Evolutionary conservation across 2,329 filamentous ascomycete genomes (phyloP), one percentile per base, ranked within the genome.

Genomic region (Nemania sp.): DNA sequence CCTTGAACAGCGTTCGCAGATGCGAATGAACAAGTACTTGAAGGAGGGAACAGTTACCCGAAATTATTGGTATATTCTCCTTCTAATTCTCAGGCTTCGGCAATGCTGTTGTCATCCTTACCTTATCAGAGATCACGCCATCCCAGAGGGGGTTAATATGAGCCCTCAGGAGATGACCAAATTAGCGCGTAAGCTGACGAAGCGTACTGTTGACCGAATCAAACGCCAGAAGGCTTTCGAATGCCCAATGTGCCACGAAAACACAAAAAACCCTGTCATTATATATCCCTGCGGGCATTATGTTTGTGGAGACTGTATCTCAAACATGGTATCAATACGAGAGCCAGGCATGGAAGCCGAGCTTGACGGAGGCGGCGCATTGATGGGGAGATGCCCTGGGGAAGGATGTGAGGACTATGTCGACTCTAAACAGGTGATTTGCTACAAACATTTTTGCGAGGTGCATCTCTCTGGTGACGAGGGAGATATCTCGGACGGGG

Each of bases 61-160:
- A 69, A 89, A 92, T 66, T 97, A 97, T 76, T 91, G 91, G 7
- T 91, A 91, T 72, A 90, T 97, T 51, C 83, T 98, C 24, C 91
- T 97, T 8, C 84, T 97, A 20, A 84, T 96, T 51, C 84, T 96
- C 52, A 90, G 93, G 26, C 85, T 96, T n/a, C 89, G 93, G 20
- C 93, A 96, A 79, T 90, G 90, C 24, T 94, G 91, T 75, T 94
- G 92, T 73, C 93, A 96, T 77, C 92, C 92, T 1, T 89, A 94
- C 75, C 88, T 92, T 59, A 88, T 88, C 29, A 81, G 85, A 11
- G 86, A 77, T 15, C 70, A 75, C 27, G 71, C 71, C 5, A 75
- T 79, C 15, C 77, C 77, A 5, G 73, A 77, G 1, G 76, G 75
- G 1, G 60, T 72, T 8, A 55, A 74, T 27, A 68, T 77, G 13